phyloP scores from a whole-genome alignment of 192 early-diverging fungal genomes.

The Umbelopsis ramanniana region DNA sequence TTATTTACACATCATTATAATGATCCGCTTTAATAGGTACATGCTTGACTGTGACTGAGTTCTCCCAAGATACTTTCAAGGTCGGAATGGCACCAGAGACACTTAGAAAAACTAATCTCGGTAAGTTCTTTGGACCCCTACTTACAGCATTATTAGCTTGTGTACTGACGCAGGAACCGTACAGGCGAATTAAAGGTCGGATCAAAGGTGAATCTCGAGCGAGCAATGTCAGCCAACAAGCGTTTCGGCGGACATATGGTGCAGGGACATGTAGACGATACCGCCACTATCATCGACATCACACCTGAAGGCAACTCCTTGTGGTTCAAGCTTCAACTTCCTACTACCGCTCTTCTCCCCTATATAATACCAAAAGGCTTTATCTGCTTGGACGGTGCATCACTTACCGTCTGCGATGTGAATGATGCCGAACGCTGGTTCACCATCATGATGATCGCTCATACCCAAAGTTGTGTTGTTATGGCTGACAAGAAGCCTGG shows the following conservation, averaged over 20 bases:
- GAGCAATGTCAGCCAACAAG: conserved; percentile 84
- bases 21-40: conserved; percentile 56
- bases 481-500: conserved; percentile 75
- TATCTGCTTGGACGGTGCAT: conserved; percentile 92
- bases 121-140: conserved; percentile 38
- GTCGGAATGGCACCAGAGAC: conserved; percentile 94
- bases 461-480: conserved; percentile 86
- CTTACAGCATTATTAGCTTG: background rate
- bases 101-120: conserved; percentile 89
- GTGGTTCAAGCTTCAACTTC: conserved; percentile 71
- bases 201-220: conserved; percentile 89
- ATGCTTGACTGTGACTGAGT: conserved; percentile 97
- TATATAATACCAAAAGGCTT: conserved; percentile 97
- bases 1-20: background rate
- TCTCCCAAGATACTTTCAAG: conserved; percentile 81
- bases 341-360: conserved; percentile 62
- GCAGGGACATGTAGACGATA: conserved; percentile 93
- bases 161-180: background rate
- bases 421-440: conserved; percentile 77
- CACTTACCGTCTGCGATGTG: conserved; percentile 91
- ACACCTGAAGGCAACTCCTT: conserved; percentile 90
- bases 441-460: conserved; percentile 94
- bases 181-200: conserved; percentile 77
- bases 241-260: conserved; percentile 98
- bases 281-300: conserved; percentile 73